Conservation (phyloP, 2,329 filamentous ascomycete genomes). For the Coniochaeta hoffmannii region DNA sequence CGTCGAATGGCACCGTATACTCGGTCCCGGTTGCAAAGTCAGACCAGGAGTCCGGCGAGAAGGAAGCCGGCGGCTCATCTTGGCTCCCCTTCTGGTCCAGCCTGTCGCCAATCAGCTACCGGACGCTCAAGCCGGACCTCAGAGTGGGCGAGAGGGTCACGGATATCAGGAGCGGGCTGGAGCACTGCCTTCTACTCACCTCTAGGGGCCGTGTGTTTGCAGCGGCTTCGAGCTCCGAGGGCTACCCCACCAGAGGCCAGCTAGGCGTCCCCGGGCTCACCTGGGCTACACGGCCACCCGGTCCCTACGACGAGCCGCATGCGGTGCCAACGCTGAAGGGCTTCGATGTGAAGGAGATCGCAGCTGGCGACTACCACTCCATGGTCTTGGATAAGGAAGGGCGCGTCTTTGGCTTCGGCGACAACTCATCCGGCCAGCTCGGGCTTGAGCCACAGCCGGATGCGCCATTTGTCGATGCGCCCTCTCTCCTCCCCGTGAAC, state of each 20-base stretch:
- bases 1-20: slow-evolving; percentile 69
- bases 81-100: slow-evolving; percentile 71
- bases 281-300: slow-evolving; percentile 69
- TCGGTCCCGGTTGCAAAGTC: slow-evolving; percentile 70
- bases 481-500: slow-evolving; percentile 62
- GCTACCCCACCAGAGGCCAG: slow-evolving; percentile 78
- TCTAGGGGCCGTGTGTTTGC: slow-evolving; percentile 81
- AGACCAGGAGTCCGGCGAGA: slow-evolving; percentile 61
- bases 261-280: slow-evolving; percentile 77
- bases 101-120: slow-evolving; percentile 54
- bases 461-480: slow-evolving; percentile 57
- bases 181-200: slow-evolving; percentile 82
- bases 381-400: slow-evolving; percentile 70
- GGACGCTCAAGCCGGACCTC: slow-evolving; percentile 60
- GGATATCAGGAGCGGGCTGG: slow-evolving; percentile 68
- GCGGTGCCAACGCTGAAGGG: slow-evolving; percentile 67
- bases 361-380: slow-evolving; percentile 82
- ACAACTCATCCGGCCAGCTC: slow-evolving; percentile 86
- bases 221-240: slow-evolving; percentile 69
- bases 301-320: slow-evolving; percentile 74
- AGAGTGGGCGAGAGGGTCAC: slow-evolving; percentile 65
- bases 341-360: slow-evolving; percentile 66
- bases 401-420: slow-evolving; percentile 78
- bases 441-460: slow-evolving; percentile 66
- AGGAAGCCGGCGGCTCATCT: slow-evolving; percentile 31